Evolutionary conservation across 164 flowering plant species (phyloP), one percentile per base, ranked within the genome.

Genomic region (Amborella trichopoda): DNA sequence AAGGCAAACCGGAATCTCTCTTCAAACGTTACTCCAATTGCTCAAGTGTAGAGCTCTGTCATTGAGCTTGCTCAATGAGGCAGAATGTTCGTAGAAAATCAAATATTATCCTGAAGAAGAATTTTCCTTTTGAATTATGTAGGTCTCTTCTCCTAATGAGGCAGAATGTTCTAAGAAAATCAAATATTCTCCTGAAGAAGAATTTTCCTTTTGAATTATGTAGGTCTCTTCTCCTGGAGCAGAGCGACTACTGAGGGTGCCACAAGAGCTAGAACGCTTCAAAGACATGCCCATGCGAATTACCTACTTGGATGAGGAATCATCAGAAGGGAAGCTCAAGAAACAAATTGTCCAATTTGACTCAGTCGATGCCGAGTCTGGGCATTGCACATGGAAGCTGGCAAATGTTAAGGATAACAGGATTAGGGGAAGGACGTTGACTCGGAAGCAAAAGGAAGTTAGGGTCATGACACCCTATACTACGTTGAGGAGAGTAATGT

Each of bases 111-210:
- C n/a, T n/a, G n/a, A n/a, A n/a, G n/a, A n/a, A n/a, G n/a, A n/a
- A n/a, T n/a, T n/a, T n/a, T n/a, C n/a, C n/a, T n/a, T n/a, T n/a
- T n/a, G n/a, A n/a, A n/a, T n/a, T n/a, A n/a, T 50, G 53, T 54
- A 91, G 99, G 94, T 91, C 30, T 91, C 99, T 9, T 76, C 96
- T 47, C n/a, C n/a, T n/a, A n/a, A n/a, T n/a, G n/a, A n/a, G n/a
- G n/a, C n/a, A n/a, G n/a, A n/a, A n/a, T n/a, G n/a, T n/a, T n/a
- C n/a, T n/a, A n/a, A n/a, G n/a, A n/a, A n/a, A n/a, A n/a, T n/a
- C n/a, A n/a, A n/a, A n/a, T n/a, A n/a, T n/a, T n/a, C n/a, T n/a
- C n/a, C n/a, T n/a, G n/a, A n/a, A n/a, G n/a, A n/a, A n/a, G n/a
- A n/a, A n/a, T n/a, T n/a, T n/a, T n/a, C n/a, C n/a, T n/a, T n/a